Evolutionary conservation across 75 land plant genomes (phyloP).

Genomic region (Sequoia sempervirens): DNA sequence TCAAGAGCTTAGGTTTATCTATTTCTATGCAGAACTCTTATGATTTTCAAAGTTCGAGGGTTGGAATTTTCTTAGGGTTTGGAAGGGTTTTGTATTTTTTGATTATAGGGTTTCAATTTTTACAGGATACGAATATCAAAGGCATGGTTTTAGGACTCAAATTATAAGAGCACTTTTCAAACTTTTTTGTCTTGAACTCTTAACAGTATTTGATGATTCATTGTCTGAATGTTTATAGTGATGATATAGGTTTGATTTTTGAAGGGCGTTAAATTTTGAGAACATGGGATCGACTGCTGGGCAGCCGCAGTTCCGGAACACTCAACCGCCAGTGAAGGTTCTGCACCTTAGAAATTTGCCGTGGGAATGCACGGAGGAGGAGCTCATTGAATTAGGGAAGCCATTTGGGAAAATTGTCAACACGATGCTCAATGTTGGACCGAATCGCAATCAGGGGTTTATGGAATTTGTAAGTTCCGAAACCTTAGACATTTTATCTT

Average conservation of each 20-base stretch:
- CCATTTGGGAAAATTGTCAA: conserved; percentile 87
- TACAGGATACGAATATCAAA: not conserved
- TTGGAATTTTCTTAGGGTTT: not conserved
- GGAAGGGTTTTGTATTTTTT: not conserved
- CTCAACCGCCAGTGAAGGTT: conserved; percentile 93
- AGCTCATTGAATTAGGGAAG: conserved; percentile 88
- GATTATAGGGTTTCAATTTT: not conserved
- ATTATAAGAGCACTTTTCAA: too few relatives aligned
- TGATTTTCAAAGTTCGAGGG: too few relatives aligned
- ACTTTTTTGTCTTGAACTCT: too few relatives aligned
- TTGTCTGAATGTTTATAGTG: too few relatives aligned
- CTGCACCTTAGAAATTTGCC: conserved; percentile 86
- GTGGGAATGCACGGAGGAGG: conserved; percentile 95
- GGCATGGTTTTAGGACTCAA: not conserved
- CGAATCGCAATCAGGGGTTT: conserved; percentile 90
- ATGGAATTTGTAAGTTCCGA: conserved; percentile 77
- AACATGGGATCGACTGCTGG: conserved; percentile 66
- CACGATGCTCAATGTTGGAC: conserved; percentile 92
- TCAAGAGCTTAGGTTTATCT: too few relatives aligned
- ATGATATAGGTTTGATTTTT: not conserved
- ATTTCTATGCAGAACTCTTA: too few relatives aligned
- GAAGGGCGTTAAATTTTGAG: not conserved
- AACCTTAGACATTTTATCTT: not conserved
- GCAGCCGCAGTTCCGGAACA: conserved; percentile 90
- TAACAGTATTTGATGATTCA: too few relatives aligned